Conservation (phyloP, 2,329 filamentous ascomycete species). For the Onygenales sp. region DNA sequence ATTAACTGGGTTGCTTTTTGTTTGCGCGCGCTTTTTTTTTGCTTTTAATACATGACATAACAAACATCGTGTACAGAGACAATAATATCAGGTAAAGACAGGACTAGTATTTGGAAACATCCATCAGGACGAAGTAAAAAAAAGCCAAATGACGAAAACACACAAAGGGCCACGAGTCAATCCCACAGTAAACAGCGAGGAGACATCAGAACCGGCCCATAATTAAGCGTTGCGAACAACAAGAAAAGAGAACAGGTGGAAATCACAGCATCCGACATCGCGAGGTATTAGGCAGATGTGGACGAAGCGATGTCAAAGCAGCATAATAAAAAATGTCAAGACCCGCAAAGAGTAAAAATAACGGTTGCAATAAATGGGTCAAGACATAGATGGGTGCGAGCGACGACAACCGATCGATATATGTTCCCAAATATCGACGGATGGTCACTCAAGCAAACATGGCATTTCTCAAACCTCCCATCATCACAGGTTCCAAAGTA, state of each 20-base stretch:
- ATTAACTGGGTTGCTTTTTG: not conserved
- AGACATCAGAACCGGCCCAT: conserved; percentile 43
- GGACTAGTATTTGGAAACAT: not conserved
- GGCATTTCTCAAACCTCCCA: conserved; percentile 26
- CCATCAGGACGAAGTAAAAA: not conserved
- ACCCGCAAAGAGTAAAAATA: not conserved
- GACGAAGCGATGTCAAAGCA: not conserved
- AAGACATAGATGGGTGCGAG: not conserved
- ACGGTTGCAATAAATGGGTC: not conserved
- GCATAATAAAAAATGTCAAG: not conserved
- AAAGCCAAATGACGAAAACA: conserved; percentile 2
- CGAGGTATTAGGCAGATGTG: not conserved
- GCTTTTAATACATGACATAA: not conserved
- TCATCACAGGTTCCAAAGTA: conserved; percentile 19
- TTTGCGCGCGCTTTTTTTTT: not conserved
- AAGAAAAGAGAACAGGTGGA: not conserved
- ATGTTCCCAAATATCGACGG: not conserved
- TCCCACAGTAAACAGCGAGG: conserved; percentile 25
- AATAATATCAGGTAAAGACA: not conserved
- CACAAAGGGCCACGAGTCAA: conserved; percentile 41
- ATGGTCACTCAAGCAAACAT: conserved; percentile 19
- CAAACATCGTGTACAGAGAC: not conserved
- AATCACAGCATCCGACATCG: not conserved
- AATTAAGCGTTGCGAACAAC: conserved; percentile 10
- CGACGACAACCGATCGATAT: conserved; percentile 5